These are phyloP conservation scores for Flaveria brownii DNA, from an alignment of 129 eudicot genomes.

Conservation along the genomic window DNA sequence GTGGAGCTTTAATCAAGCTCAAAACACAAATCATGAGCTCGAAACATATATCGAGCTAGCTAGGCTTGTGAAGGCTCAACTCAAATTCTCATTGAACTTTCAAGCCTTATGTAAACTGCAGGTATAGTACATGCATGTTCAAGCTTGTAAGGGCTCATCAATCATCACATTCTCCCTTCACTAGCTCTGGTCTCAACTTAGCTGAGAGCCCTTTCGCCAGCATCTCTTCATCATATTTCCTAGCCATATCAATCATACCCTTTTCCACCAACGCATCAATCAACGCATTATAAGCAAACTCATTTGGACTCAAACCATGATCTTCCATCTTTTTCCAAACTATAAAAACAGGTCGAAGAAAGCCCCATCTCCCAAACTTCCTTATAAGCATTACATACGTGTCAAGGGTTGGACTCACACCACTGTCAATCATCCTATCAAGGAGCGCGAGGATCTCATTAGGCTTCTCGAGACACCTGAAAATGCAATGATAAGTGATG, in stretches of 20 bases:
- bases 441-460: conserved; percentile 69
- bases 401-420: conserved; percentile 68
- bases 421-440: conserved; percentile 81
- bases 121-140: background rate
- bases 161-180: conserved; percentile 41
- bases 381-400: conserved; percentile 89
- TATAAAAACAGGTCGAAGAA: conserved; percentile 73
- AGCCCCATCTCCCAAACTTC: conserved; percentile 98
- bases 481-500: conserved; percentile 75
- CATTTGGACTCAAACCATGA: conserved; percentile 79
- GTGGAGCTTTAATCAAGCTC: no score
- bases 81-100: background rate
- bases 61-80: background rate
- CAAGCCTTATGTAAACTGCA: background rate
- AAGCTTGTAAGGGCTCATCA: conserved; percentile 17
- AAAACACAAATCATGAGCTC: no score
- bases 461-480: conserved; percentile 71
- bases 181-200: conserved; percentile 71
- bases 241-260: conserved; percentile 89
- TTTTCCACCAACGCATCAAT: conserved; percentile 91
- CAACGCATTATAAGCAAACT: conserved; percentile 78
- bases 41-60: no score
- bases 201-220: conserved; percentile 78
- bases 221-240: conserved; percentile 91
- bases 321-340: conserved; percentile 87